Base-by-base conservation (phyloP, 1,139 yeast species). In the Pichia norvegensis region DNA sequence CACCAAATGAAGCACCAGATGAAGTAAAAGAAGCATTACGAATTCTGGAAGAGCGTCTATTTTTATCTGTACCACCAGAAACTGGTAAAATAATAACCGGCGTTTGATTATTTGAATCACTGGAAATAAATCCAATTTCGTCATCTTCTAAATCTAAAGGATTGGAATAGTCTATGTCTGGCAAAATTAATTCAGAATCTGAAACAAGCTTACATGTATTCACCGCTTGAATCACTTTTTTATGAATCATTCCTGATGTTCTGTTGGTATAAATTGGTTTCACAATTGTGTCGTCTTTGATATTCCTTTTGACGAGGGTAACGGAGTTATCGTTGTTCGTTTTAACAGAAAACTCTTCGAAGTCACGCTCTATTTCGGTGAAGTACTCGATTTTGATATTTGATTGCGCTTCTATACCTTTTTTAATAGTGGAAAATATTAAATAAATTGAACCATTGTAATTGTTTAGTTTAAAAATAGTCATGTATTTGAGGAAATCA, bases 1-100 rank as follows among this genome's bases (percentile, higher is more conserved):
- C 65, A 21, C 65, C 65, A 46, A 61, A 61, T 14, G 64, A 60
- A 13, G 58, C 56, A 29, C 65, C 65, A 1, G 63, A 59, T 2
- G 65, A 60, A 8, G 65, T 61, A 38, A 61, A 59, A 6, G 63
- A 60, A 1, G 63, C 57, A 20, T 45, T 44, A 27, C 53, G 46
- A 4, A 35, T 36, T 33, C 39, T 46, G 19, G 22, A 29, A 3
- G 29, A 23, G 14, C 5, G 2, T 27, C 31, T 27, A 10, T 14
- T 33, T 19, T 25, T 23, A 14, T n/a, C 17, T 14, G 16, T 16
- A 3, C 7, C 16, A 14, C 21, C 39, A 5, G 41, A 14, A 17
- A 40, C 22, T 4, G 55, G 54, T 4, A 51, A 31, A 11, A 50
- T 41, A 4, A 51, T 41, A 19, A 36, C 49, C 2, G 55, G 54